These are phyloP conservation scores for Paecilomyces dactylethromorphus DNA, from an alignment of 2,329 filamentous ascomycete species.

Conservation along the genomic window DNA sequence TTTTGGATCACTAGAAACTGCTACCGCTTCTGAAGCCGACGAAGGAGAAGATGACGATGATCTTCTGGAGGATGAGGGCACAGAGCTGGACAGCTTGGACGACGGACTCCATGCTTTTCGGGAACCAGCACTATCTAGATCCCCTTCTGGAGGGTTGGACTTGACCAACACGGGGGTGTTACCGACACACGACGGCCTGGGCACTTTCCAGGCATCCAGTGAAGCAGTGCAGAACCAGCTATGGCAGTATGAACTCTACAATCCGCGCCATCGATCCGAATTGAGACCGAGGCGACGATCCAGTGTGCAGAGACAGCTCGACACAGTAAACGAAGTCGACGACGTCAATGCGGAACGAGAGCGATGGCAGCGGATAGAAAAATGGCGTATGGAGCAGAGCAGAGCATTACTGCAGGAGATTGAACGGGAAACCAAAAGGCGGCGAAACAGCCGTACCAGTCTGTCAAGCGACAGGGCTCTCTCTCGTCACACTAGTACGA, in stretches of 20 bases:
- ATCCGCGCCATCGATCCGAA: slow-evolving; percentile 57
- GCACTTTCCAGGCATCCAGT: slow-evolving; percentile 67
- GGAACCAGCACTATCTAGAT: slow-evolving; percentile 46
- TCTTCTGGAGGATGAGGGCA: slow-evolving; percentile 44
- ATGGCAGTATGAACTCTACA: slow-evolving; percentile 83
- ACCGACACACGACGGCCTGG: slow-evolving; percentile 87
- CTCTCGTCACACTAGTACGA: slow-evolving; percentile 11
- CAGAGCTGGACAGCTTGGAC: slow-evolving; percentile 88
- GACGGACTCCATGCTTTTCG: slow-evolving; percentile 86
- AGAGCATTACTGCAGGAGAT: slow-evolving; percentile 79
- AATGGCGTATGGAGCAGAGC: slow-evolving; percentile 89
- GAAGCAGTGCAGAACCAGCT: slow-evolving; percentile 69
- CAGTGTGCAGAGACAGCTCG: slow-evolving; percentile 52
- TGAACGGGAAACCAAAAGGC: slow-evolving; percentile 70
- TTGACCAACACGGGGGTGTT: slow-evolving; percentile 63
- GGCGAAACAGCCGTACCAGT: slow-evolving; percentile 34
- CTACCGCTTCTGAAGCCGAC: slow-evolving; percentile 40
- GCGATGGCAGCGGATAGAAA: slow-evolving; percentile 76
- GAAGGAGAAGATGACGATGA: slow-evolving; percentile 53
- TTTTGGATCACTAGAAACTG: slow-evolving; percentile 62
- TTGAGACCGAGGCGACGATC: slow-evolving; percentile 46
- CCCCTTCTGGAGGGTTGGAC: slow-evolving; percentile 39
- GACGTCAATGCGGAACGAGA: slow-evolving; percentile 60
- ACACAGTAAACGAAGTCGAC: slow-evolving; percentile 51
- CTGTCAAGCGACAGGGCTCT: slow-evolving; percentile 9